Base-by-base conservation (phyloP, 192 early-diverging fungal species). In the Kappamyces sp. region DNA sequence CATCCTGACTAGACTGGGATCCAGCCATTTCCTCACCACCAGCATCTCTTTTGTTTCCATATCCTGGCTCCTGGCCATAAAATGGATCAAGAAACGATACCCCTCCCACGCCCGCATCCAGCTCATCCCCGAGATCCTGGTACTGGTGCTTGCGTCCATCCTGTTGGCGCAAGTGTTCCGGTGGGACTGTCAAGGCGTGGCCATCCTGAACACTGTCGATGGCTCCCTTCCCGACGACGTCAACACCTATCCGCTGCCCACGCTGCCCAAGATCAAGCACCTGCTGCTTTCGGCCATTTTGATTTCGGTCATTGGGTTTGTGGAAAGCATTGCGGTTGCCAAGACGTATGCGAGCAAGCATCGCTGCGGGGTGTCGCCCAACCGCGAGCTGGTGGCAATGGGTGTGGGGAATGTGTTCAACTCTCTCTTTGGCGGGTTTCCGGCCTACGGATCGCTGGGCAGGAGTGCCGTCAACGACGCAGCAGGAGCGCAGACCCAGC, bases 241-340 rank as follows among this genome's bases (percentile, higher is more conserved):
- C 7, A 49, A 49, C 10, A 61, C 54, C 13, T 71, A 68, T 43
- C 57, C 83, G 10, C 82, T 88, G 2, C 79, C 79, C 8, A 69
- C 86, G 36, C 82, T 92, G 6, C 68, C 78, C 7, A 75, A 78
- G 44, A 58, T 92, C 43, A 85, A 83, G 49, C 79, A 80, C 58
- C 68, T 94, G 39, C 71, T 94, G 57, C 77, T 92, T 10, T 88
- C 89, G 2, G 82, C 90, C 1, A 88, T 90, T 50, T 76, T 96
- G 13, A 93, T 97, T 51, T 87, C 96, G 40, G 85, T 97, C 67
- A 89, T 99, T 63, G 96, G 96, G 2, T 95, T 99, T 66, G 94
- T 99, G 23, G 96, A 99, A 73, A 90, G 91, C 23, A 89, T 99
- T 62, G 93, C 89, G 33, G 88, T 94, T 13, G 86, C 92, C 2